These are phyloP conservation scores for Solanum chacoense DNA, from an alignment of 305 asterid genomes.

Conservation along the genomic window DNA sequence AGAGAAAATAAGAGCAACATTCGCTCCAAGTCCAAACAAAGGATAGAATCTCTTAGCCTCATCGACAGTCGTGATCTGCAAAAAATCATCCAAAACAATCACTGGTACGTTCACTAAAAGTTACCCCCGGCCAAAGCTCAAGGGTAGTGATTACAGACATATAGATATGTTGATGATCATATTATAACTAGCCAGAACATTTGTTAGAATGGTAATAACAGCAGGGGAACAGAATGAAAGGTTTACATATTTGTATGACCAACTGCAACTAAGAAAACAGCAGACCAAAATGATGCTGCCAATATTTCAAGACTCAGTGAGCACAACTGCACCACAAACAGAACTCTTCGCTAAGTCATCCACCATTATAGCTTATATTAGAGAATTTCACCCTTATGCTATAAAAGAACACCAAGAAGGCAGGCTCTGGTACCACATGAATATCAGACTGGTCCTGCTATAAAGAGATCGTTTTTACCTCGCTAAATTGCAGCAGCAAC, in stretches of 20 bases:
- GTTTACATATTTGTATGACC: not conserved
- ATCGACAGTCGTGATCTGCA: conserved; percentile 85
- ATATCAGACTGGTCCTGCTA: not conserved
- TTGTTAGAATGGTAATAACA: not conserved
- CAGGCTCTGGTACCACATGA: not conserved
- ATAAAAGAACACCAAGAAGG: not conserved
- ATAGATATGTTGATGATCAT: not conserved
- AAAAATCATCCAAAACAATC: not conserved
- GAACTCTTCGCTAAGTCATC: not conserved
- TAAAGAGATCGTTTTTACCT: not conserved
- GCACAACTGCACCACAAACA: not conserved
- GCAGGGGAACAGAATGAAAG: not conserved
- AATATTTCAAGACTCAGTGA: not conserved
- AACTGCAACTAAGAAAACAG: not conserved
- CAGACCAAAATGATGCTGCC: not conserved
- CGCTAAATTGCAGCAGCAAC: not conserved
- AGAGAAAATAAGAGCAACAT: conserved; percentile 88
- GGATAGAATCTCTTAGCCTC: conserved; percentile 98
- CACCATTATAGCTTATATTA: not conserved
- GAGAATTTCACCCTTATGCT: not conserved
- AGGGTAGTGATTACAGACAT: not conserved
- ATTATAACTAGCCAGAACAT: not conserved
- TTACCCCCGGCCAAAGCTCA: not conserved
- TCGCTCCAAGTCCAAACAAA: conserved; percentile 96
- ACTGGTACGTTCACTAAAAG: not conserved